A percentile compares a stretch with the other conserved stretches of the same genome.
phyloP scores from a whole-genome alignment of 331 rosid genomes.

The Rhamnella rubrinervis region DNA sequence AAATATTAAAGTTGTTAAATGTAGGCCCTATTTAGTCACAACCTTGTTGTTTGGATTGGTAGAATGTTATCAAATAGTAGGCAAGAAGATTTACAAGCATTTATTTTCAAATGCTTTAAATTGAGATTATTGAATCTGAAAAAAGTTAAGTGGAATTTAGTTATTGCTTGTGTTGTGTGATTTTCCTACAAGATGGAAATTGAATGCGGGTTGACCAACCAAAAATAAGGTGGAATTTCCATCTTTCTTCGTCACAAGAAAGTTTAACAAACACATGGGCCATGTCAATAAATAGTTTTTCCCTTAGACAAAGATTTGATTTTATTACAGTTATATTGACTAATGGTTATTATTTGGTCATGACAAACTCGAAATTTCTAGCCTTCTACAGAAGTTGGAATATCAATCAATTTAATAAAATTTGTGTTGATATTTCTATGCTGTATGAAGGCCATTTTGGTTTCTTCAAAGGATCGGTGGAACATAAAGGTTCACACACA shows the following conservation, averaged over 20 bases:
- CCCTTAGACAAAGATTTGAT: not conserved
- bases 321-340: not conserved
- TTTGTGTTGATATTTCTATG: not conserved
- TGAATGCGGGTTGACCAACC: not conserved
- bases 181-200: not conserved
- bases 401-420: not conserved
- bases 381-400: no score
- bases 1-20: not conserved
- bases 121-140: no score
- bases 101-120: no score
- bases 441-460: no score
- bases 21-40: not conserved
- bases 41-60: not conserved
- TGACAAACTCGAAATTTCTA: not conserved
- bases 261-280: slow-evolving; percentile 4
- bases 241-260: not conserved
- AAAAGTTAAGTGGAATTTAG: not conserved
- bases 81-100: not conserved
- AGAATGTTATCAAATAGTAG: slow-evolving; percentile 4
- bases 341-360: not conserved
- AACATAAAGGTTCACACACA: no score
- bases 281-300: not conserved
- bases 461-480: no score
- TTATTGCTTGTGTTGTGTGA: not conserved
- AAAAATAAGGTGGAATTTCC: slow-evolving; percentile 5